Conservation (phyloP, 2,329 filamentous ascomycete genomes). For the Podosphaera aphanis region DNA sequence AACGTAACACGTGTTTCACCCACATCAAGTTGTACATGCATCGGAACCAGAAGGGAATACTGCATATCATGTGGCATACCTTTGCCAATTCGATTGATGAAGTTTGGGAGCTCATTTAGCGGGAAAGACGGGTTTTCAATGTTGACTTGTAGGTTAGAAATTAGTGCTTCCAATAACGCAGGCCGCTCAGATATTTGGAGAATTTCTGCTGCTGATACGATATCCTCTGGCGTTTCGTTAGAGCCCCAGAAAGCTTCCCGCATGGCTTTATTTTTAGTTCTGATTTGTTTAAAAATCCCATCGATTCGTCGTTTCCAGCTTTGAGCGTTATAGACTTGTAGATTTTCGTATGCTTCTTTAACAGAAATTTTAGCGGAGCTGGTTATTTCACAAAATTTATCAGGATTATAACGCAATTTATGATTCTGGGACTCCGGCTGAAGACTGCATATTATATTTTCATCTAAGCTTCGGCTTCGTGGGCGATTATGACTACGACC, state of each 20-base stretch:
- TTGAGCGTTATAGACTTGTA: conserved; percentile 62
- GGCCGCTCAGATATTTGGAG: conserved; percentile 69
- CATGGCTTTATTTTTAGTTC: conserved; percentile 53
- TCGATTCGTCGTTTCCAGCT: conserved; percentile 89
- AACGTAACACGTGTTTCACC: conserved; percentile 70
- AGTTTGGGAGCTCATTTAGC: conserved; percentile 55
- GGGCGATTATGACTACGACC: conserved; percentile 9
- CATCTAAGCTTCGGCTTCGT: conserved; percentile 16
- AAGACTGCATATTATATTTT: conserved; percentile 9
- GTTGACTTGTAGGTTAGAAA: conserved; percentile 64
- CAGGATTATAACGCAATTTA: conserved; percentile 52
- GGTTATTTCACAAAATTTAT: conserved; percentile 49
- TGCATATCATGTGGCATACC: conserved; percentile 83
- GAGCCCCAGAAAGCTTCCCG: conserved; percentile 60
- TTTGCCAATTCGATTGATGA: conserved; percentile 78
- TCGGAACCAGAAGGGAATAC: conserved; percentile 72
- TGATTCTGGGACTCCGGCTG: conserved; percentile 17
- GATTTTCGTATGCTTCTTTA: conserved; percentile 48
- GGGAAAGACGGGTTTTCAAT: conserved; percentile 90
- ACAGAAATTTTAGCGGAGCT: conserved; percentile 49
- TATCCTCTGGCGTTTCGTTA: conserved; percentile 58
- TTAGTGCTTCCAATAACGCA: conserved; percentile 53
- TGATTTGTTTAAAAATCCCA: conserved; percentile 43
- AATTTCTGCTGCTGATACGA: conserved; percentile 64
- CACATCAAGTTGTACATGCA: conserved; percentile 75